Evolutionary conservation across 208 protist species (phyloP).

Genomic region (Trypanosoma platydactyli): DNA sequence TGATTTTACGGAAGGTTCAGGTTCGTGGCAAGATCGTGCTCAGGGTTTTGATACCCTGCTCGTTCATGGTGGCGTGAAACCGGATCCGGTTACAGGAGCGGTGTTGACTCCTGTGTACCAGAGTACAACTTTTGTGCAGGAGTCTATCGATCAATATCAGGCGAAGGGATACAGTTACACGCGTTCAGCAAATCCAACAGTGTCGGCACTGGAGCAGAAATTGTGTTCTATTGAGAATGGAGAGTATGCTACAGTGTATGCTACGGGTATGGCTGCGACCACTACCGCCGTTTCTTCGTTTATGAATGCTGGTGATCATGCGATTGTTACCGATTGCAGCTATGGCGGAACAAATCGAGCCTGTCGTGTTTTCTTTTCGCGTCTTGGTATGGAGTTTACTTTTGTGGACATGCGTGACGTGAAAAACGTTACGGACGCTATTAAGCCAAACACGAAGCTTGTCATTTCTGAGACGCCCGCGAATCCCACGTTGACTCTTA

Average conservation of each 20-base stretch:
- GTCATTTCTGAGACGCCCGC: constrained; percentile 96
- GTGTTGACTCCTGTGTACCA: constrained; percentile 90
- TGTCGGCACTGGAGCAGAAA: constrained; percentile 86
- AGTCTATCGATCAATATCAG: constrained; percentile 84
- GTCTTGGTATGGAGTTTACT: constrained; percentile 90
- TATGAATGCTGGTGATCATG: constrained; percentile 90
- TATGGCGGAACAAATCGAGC: constrained; percentile 96
- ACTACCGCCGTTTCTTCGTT: constrained; percentile 90
- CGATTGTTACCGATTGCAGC: constrained; percentile 92
- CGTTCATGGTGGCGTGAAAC: constrained; percentile 81
- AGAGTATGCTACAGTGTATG: constrained; percentile 82
- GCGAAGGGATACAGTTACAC: constrained; percentile 91
- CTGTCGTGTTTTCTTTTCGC: constrained; percentile 84
- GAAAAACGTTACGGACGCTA: constrained; percentile 76
- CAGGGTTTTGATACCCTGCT: constrained; percentile 84
- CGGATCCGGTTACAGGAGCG: constrained; percentile 85
- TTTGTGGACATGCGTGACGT: constrained; percentile 94
- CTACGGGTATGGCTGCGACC: constrained; percentile 90
- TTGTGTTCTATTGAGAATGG: constrained; percentile 91
- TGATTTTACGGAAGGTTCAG: constrained; percentile 57
- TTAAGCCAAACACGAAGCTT: constrained; percentile 92
- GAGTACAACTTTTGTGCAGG: constrained; percentile 89
- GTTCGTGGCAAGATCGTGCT: constrained; percentile 61
- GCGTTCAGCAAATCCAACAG: constrained; percentile 94
- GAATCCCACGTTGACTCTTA: constrained; percentile 94